Evolutionary conservation across 139 green algal genomes (phyloP).

Genomic region (Micromonas commoda): DNA sequence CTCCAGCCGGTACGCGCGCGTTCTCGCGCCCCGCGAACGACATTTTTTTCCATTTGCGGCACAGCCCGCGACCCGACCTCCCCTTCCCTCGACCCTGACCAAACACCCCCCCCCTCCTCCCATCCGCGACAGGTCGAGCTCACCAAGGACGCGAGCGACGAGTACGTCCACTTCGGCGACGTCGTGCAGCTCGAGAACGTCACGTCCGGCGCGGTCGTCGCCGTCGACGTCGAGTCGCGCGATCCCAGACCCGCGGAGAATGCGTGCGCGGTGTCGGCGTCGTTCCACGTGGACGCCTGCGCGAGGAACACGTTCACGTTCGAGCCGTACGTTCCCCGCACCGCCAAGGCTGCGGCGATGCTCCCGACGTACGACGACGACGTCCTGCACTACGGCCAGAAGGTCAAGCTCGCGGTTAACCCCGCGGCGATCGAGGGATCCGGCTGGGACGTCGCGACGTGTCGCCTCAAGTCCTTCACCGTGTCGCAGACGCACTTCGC

Average conservation of each 20-base stretch:
- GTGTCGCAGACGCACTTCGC: constrained; percentile 27
- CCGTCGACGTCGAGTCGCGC: constrained; percentile 39
- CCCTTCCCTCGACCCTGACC: not conserved
- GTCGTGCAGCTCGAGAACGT: constrained; percentile 38
- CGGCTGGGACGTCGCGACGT: too few species aligned
- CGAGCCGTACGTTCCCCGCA: constrained; percentile 39
- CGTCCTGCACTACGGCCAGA: constrained; percentile 49
- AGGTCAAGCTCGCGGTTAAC: constrained; percentile 38
- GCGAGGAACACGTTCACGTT: constrained; percentile 51
- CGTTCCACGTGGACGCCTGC: constrained; percentile 34
- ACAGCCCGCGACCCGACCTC: not conserved
- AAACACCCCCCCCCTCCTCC: not conserved
- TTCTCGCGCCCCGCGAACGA: too few species aligned
- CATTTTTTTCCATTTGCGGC: too few species aligned
- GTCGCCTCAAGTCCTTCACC: not conserved
- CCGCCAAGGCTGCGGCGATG: constrained; percentile 12
- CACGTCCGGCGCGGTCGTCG: constrained; percentile 43
- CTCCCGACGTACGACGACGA: constrained; percentile 36
- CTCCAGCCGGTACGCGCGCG: constrained; percentile 21
- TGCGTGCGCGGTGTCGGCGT: constrained; percentile 43
- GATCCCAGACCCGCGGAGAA: constrained; percentile 42
- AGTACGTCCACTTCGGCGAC: constrained; percentile 56
- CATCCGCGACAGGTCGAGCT: constrained; percentile 50
- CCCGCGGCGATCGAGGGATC: not conserved
- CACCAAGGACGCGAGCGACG: constrained; percentile 42